Evolutionary conservation across 2,329 filamentous ascomycete genomes (phyloP).

Genomic region (Seiridium unicorne): DNA sequence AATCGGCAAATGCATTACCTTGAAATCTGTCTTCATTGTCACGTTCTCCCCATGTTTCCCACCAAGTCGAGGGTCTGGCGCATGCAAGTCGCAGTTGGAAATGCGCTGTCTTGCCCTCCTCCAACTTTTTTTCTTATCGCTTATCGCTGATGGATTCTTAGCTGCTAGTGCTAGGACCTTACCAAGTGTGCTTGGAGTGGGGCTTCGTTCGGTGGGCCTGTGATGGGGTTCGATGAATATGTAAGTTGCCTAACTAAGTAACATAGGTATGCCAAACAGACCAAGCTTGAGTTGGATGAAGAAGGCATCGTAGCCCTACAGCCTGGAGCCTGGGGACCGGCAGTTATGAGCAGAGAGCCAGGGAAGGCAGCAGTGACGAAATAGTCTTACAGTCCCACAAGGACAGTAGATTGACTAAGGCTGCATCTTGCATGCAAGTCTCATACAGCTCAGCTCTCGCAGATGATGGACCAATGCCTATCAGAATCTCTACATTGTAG

Average conservation of each 20-base stretch:
- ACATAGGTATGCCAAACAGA: too few species aligned
- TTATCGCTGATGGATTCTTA: background rate
- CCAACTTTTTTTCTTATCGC: conserved; percentile 3
- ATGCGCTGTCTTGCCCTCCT: background rate
- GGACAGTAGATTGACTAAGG: background rate
- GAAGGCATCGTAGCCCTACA: conserved; percentile 10
- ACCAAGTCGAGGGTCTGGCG: background rate
- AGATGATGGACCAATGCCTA: background rate
- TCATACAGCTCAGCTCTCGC: background rate
- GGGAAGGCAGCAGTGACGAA: conserved; percentile 10
- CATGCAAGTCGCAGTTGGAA: background rate
- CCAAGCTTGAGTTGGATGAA: background rate
- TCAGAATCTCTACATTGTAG: too few species aligned
- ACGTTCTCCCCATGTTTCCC: conserved; percentile 22
- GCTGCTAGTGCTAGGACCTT: background rate
- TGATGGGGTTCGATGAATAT: too few species aligned
- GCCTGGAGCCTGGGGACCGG: conserved; percentile 3
- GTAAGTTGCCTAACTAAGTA: too few species aligned
- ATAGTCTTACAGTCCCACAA: conserved; percentile 4
- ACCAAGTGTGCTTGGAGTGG: background rate
- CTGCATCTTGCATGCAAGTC: conserved; percentile 4
- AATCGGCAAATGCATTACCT: conserved; percentile 53
- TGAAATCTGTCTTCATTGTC: conserved; percentile 98
- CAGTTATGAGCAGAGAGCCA: background rate
- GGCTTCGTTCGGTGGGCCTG: background rate